These are phyloP conservation scores for Ramichloridium luteum DNA, from an alignment of 2,329 filamentous ascomycete genomes.

Conservation along the genomic window DNA sequence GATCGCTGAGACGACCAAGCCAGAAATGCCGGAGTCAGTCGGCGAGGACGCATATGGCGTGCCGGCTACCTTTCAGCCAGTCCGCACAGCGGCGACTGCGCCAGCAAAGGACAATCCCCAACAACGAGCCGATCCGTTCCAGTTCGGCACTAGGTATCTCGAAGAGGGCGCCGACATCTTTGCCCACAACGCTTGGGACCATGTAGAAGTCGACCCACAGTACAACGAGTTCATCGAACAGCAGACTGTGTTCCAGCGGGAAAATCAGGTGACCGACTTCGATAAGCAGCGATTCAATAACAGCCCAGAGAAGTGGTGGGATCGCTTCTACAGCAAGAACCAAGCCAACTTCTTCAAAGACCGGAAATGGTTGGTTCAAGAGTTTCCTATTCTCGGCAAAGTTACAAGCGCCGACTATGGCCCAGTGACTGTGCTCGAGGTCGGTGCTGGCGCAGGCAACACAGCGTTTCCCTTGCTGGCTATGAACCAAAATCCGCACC, in stretches of 20 bases:
- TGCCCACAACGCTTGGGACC: conserved; percentile 98
- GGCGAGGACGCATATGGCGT: conserved; percentile 39
- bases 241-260: conserved; percentile 75
- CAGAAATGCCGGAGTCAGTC: conserved; percentile 10
- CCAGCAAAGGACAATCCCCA: conserved; percentile 60
- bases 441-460: conserved; percentile 91
- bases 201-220: conserved; percentile 81
- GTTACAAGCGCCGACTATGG: conserved; percentile 61
- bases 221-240: conserved; percentile 77
- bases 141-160: conserved; percentile 83
- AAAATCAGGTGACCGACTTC: conserved; percentile 80
- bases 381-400: conserved; percentile 78
- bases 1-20: conserved; percentile 24
- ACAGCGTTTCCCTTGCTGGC: conserved; percentile 85
- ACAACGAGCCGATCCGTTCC: conserved; percentile 85
- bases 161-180: conserved; percentile 80
- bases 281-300: conserved; percentile 83
- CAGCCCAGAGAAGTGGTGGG: conserved; percentile 94
- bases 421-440: conserved; percentile 63
- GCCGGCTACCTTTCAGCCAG: conserved; percentile 32
- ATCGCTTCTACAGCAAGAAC: conserved; percentile 96
- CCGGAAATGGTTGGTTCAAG: conserved; percentile 90
- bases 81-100: conserved; percentile 43
- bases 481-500: conserved; percentile 66
- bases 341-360: conserved; percentile 97